Base-by-base conservation (phyloP, 768 basidiomycete genomes). In the Kwoniella sp. region DNA sequence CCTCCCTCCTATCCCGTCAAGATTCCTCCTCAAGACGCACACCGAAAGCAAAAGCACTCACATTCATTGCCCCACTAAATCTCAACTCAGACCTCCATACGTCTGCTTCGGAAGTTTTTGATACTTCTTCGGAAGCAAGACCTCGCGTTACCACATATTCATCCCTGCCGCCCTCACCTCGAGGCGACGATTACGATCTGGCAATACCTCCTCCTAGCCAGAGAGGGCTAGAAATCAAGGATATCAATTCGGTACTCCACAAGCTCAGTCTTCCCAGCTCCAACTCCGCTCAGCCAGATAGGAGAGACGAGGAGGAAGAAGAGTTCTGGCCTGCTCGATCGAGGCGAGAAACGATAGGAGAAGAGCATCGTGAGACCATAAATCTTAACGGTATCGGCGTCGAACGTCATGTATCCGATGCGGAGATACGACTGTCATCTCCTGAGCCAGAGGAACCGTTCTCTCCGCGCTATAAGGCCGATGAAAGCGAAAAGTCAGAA, bases 101-200 rank as follows among this genome's bases (percentile, higher is more conserved):
- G 7, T 73, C 73, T 2, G 26, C 73, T n/a, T 74, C 73, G 1
- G 69, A 72, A 47, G 31, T 73, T 20, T 76, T 72, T 38, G 54
- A 65, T 48, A 53, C 41, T 20, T 22, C 28, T 13, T 53, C 37
- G 29, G 23, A 23, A 8, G 22, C 26, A 5, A 20, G 66, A 8
- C 58, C 48, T 11, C 63, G 70, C 13, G 67, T 53, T 0, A 72
- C 74, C 1, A 75, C 76, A 1, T 78, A 78, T 59, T 75, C 74
- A 2, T 72, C 70, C 15, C 60, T 78, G 13, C 76, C 76, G 4
- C 72, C 72, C 25, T 74, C 74, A n/a, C 76, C 76, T 15, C 31
- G 68, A 56, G 71, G 65, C 4, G 67, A 67, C 25, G n/a, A 45
- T 22, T 53, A 67, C 22, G 59, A 38, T 30, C 51, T 56, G 2